Percentiles rank a stretch among this genome's conserved stretches.
Conservation (phyloP, 2,329 filamentous ascomycete genomes). For the Phyllosticta capitalensis region DNA sequence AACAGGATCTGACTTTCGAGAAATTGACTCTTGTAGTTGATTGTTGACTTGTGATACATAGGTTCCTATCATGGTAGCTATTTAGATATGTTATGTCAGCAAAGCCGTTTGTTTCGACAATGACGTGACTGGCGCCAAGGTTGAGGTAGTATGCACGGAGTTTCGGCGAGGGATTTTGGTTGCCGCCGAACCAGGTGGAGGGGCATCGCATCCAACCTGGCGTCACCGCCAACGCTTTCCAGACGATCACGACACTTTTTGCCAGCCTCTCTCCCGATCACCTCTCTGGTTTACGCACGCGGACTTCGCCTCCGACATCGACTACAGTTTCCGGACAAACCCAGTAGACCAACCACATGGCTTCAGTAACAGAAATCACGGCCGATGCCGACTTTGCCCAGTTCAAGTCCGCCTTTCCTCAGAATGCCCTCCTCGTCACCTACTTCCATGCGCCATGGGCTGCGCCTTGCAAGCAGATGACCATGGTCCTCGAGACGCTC, state of each 20-base stretch:
- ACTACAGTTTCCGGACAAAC: neutral
- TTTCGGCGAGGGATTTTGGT: neutral
- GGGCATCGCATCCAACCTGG: neutral
- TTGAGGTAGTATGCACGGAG: no score
- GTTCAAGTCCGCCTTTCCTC: conserved; percentile 46
- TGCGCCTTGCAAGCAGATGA: conserved; percentile 91
- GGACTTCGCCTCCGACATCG: neutral
- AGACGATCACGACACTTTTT: neutral
- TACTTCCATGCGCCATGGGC: conserved; percentile 98
- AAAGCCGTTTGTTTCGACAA: neutral
- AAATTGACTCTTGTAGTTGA: no score
- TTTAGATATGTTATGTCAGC: neutral
- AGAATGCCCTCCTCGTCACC: conserved; percentile 67
- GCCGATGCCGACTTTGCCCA: conserved; percentile 64
- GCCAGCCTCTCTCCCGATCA: neutral
- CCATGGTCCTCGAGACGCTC: conserved; percentile 72
- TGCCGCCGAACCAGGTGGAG: neutral
- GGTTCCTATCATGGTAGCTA: neutral
- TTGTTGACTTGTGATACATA: no score
- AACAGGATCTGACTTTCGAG: no score
- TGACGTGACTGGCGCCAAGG: neutral
- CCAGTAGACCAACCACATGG: conserved; percentile 17
- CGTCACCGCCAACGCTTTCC: neutral
- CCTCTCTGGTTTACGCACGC: neutral
- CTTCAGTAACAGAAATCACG: conserved; percentile 64